Conservation (phyloP, 768 basidiomycete genomes). For the Mycena epipterygia region DNA sequence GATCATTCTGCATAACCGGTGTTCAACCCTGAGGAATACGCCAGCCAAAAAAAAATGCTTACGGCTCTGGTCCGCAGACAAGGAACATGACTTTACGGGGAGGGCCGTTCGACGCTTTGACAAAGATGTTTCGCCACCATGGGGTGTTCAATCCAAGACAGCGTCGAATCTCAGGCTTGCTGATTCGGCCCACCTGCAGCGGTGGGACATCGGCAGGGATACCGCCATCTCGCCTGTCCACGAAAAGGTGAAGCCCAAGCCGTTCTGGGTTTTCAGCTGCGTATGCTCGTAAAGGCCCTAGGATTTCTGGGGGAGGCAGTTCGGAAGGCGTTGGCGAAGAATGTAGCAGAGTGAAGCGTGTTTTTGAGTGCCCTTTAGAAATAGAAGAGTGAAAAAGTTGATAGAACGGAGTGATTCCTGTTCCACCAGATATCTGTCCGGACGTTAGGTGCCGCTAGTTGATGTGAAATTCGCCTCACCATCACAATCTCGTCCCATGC, state of each 20-base stretch:
- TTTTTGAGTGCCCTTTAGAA: constrained; percentile 47
- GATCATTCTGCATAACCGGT: constrained; percentile 72
- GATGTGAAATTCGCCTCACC: constrained; percentile 54
- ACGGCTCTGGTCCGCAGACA: constrained; percentile 91
- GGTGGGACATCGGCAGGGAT: constrained; percentile 32
- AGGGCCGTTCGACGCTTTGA: constrained; percentile 33
- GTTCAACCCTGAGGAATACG: not conserved
- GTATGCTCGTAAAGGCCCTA: constrained; percentile 64
- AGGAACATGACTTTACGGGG: constrained; percentile 70
- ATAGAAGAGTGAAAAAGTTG: constrained; percentile 78
- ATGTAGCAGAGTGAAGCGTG: constrained; percentile 82
- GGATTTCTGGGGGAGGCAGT: constrained; percentile 75
- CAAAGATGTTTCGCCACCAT: constrained; percentile 55
- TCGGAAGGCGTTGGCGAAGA: constrained; percentile 72
- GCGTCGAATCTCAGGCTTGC: constrained; percentile 60
- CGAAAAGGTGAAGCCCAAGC: constrained; percentile 73
- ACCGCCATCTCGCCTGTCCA: constrained; percentile 61
- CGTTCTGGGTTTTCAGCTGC: constrained; percentile 66
- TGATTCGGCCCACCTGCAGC: constrained; percentile 68
- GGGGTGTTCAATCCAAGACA: constrained; percentile 49
- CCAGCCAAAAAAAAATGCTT: constrained; percentile 43
- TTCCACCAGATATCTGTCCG: constrained; percentile 87
- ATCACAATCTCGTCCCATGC: constrained; percentile 85
- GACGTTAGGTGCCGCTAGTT: not conserved
- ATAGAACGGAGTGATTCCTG: constrained; percentile 89